phyloP scores from a whole-genome alignment of 2,329 filamentous ascomycete species.

The Colletotrichum spaethianum region DNA sequence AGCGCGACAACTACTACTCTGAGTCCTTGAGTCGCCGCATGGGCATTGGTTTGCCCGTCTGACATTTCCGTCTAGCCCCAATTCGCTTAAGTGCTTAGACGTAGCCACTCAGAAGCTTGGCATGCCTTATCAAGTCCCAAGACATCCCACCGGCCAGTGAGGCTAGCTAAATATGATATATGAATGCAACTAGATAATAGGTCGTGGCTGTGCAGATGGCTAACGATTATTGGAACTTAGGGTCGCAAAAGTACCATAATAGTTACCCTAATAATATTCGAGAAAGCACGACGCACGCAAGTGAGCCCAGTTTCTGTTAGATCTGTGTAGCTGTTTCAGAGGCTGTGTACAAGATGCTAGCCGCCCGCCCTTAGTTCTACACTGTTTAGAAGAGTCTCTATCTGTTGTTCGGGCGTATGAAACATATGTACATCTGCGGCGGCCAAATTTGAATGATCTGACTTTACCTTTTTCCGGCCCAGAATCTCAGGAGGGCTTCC shows the following conservation, averaged over 20 bases:
- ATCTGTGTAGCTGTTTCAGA: neutral
- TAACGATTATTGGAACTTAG: too few relatives aligned
- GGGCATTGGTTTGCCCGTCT: neutral
- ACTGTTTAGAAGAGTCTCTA: too few relatives aligned
- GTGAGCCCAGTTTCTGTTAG: neutral
- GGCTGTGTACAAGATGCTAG: neutral
- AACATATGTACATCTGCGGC: neutral
- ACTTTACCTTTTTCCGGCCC: slow-evolving; percentile 38
- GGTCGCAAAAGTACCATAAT: neutral
- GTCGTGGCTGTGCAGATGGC: too few relatives aligned
- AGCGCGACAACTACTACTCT: neutral
- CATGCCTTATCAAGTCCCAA: neutral
- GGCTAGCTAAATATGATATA: neutral
- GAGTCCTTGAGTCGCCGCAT: neutral
- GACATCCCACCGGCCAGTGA: neutral
- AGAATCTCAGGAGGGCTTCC: slow-evolving; percentile 48
- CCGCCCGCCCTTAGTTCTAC: too few relatives aligned
- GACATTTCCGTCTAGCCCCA: neutral
- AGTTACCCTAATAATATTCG: neutral
- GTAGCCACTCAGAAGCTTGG: neutral
- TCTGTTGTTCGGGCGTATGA: too few relatives aligned
- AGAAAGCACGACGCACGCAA: neutral
- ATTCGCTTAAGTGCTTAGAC: neutral
- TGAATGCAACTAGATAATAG: too few relatives aligned
- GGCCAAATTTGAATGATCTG: neutral